A percentile compares a stretch with the other conserved stretches of the same genome.
Conservation (phyloP, 306 rosid species). For the Echinosophora koreensis region DNA sequence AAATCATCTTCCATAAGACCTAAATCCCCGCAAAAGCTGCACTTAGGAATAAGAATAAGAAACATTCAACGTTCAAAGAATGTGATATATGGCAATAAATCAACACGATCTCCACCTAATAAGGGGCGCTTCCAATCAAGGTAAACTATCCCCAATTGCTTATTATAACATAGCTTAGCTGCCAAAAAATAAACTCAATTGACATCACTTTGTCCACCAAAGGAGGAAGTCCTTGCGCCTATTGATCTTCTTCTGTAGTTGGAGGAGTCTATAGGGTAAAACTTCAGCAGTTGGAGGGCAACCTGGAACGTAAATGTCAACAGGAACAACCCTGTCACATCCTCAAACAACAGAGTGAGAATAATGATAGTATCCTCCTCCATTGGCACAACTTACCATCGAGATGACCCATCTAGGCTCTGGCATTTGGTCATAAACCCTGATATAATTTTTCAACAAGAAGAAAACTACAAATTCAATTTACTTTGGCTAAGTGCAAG, state of each 20-base stretch:
- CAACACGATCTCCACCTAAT: conserved; percentile 54
- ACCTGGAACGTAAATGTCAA: conserved; percentile 94
- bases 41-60: no score
- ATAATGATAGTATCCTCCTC: conserved; percentile 98
- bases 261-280: conserved; percentile 87
- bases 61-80: no score
- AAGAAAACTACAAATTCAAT: no score
- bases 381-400: conserved; percentile 99
- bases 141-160: conserved; percentile 50
- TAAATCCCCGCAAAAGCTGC: no score
- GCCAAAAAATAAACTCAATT: conserved; percentile 38
- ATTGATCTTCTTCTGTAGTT: conserved; percentile 96
- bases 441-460: no score
- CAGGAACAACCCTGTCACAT: no score
- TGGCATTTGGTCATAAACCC: conserved; percentile 99
- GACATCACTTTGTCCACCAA: conserved; percentile 95
- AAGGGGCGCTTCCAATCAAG: conserved; percentile 49
- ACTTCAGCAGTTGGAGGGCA: conserved; percentile 99
- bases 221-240: conserved; percentile 96
- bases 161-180: conserved; percentile 55
- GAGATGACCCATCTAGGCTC: conserved; percentile 99
- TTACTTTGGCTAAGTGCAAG: no score
- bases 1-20: no score
- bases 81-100: no score
- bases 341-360: conserved; percentile 91